phyloP scores from a whole-genome alignment of 257 asterid species.

The Nicotiana undulata region DNA sequence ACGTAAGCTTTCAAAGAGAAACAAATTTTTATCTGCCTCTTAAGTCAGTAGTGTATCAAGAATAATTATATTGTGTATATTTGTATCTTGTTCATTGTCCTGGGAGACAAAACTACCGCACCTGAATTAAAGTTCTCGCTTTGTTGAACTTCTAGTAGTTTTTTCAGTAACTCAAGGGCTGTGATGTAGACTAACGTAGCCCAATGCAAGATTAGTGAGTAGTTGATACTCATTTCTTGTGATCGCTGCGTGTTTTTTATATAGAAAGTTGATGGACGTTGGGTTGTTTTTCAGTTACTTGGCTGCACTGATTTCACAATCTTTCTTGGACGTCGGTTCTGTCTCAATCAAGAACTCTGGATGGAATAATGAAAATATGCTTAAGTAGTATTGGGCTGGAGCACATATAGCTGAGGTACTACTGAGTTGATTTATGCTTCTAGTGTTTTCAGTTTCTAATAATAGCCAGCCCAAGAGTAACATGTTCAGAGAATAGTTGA shows the following conservation, averaged over 20 bases:
- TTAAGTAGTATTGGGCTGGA: constrained; percentile 71
- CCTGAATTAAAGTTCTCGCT: too few relatives aligned
- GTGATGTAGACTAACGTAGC: too few relatives aligned
- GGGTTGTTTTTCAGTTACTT: constrained; percentile 53
- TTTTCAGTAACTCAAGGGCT: too few relatives aligned
- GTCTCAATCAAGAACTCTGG: constrained; percentile 95
- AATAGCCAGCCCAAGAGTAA: too few relatives aligned
- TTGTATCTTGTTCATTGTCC: too few relatives aligned
- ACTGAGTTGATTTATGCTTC: constrained; percentile 8
- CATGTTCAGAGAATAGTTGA: too few relatives aligned
- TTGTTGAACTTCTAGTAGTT: too few relatives aligned
- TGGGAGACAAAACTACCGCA: too few relatives aligned
- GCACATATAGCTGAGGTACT: constrained; percentile 85
- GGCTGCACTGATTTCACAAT: constrained; percentile 84
- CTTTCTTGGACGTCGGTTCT: constrained; percentile 95
- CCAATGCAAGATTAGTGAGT: not conserved
- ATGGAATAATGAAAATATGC: constrained; percentile 92
- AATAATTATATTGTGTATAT: too few relatives aligned
- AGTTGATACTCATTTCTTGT: not conserved
- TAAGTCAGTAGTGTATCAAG: too few relatives aligned
- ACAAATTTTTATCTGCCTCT: too few relatives aligned
- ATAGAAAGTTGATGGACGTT: not conserved
- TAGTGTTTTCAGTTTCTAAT: not conserved
- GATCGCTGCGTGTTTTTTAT: not conserved
- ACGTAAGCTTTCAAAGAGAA: too few relatives aligned